These are phyloP conservation scores for Allomyces javanicus DNA, from an alignment of 192 early-diverging fungal genomes.

Conservation along the genomic window DNA sequence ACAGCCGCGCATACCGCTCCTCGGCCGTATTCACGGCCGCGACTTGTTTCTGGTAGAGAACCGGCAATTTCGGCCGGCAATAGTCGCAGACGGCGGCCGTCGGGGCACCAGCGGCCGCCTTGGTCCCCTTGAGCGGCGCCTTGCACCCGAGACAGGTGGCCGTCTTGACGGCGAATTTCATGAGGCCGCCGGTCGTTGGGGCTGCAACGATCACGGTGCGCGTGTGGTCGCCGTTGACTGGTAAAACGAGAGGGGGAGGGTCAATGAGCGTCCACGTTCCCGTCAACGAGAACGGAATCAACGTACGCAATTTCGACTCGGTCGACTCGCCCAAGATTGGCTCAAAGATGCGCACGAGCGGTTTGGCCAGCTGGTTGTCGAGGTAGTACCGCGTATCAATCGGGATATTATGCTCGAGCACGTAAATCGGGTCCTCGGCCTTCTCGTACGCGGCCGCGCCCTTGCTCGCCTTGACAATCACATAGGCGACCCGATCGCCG, in stretches of 20 bases:
- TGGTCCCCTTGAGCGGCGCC: slow-evolving; percentile 44
- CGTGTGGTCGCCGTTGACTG: slow-evolving; percentile 50
- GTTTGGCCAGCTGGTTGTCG: slow-evolving; percentile 88
- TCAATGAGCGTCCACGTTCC: not conserved
- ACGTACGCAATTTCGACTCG: slow-evolving; percentile 11
- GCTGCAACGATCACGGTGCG: slow-evolving; percentile 69
- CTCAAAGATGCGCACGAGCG: slow-evolving; percentile 83
- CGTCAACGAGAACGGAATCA: not conserved
- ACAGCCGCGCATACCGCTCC: slow-evolving; percentile 60
- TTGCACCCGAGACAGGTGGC: slow-evolving; percentile 88
- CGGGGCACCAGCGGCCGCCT: slow-evolving; percentile 1
- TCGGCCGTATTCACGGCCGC: slow-evolving; percentile 49
- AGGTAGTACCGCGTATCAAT: slow-evolving; percentile 94
- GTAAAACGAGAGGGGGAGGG: not conserved
- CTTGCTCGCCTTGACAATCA: slow-evolving; percentile 73
- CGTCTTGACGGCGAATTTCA: slow-evolving; percentile 83
- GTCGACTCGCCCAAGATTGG: slow-evolving; percentile 84
- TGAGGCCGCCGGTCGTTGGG: slow-evolving; percentile 68
- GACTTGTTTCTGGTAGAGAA: slow-evolving; percentile 60
- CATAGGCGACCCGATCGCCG: slow-evolving; percentile 93
- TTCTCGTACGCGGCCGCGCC: slow-evolving; percentile 86
- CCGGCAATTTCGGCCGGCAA: slow-evolving; percentile 46
- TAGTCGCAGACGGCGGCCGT: slow-evolving; percentile 62
- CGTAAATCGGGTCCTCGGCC: slow-evolving; percentile 93
- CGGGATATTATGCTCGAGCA: slow-evolving; percentile 94